These are phyloP conservation scores for Paecilomyces dactylethromorphus DNA, from an alignment of 2,329 filamentous ascomycete genomes.

Conservation along the genomic window DNA sequence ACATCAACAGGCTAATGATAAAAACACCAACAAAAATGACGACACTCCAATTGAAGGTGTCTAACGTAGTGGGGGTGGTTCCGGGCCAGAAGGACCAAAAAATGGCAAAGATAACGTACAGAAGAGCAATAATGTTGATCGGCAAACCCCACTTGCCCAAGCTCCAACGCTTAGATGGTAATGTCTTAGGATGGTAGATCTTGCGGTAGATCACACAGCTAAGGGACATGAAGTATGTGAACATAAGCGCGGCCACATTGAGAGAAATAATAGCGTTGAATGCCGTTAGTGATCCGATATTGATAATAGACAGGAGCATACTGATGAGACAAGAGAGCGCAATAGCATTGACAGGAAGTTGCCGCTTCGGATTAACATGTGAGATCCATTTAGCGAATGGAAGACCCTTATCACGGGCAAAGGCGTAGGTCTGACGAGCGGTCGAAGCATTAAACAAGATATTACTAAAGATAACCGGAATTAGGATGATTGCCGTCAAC, in stretches of 20 bases:
- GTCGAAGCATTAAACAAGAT: constrained; percentile 35
- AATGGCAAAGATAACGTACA: constrained; percentile 39
- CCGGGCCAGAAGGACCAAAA: constrained; percentile 46
- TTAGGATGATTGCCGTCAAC: constrained; percentile 35
- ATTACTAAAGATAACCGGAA: constrained; percentile 32
- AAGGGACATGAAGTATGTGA: constrained; percentile 46
- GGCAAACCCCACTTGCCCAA: constrained; percentile 38
- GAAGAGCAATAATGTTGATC: constrained; percentile 39
- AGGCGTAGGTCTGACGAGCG: constrained; percentile 36
- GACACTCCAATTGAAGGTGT: constrained; percentile 47
- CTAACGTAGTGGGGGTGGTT: constrained; percentile 20
- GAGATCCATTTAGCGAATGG: constrained; percentile 36
- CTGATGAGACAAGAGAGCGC: constrained; percentile 22
- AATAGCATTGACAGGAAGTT: constrained; percentile 39
- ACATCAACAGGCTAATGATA: constrained; percentile 34
- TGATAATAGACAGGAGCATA: constrained; percentile 42
- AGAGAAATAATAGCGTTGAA: constrained; percentile 49
- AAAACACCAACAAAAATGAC: constrained; percentile 38
- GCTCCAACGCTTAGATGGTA: constrained; percentile 36
- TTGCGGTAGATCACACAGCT: constrained; percentile 39
- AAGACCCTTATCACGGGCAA: constrained; percentile 38
- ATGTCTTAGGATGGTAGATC: constrained; percentile 27
- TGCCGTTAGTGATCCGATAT: constrained; percentile 45
- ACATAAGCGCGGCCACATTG: constrained; percentile 41
- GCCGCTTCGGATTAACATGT: constrained; percentile 24